Evolutionary conservation across 2,329 filamentous ascomycete species (phyloP).

Genomic region (Hymenotorrendiella dingleyae): DNA sequence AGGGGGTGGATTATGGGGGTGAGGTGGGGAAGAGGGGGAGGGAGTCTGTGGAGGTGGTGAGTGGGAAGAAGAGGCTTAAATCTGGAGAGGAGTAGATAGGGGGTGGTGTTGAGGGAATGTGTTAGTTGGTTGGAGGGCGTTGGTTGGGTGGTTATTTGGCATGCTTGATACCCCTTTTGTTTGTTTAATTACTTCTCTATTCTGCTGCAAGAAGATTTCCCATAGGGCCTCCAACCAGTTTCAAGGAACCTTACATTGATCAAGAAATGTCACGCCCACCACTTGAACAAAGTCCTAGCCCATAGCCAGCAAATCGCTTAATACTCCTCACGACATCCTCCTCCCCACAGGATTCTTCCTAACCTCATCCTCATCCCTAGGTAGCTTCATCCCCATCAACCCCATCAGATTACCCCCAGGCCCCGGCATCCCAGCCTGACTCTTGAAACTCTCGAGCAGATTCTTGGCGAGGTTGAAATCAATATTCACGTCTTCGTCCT

Average conservation of each 20-base stretch:
- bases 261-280: no score
- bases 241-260: no score
- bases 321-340: not conserved
- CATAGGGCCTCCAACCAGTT: no score
- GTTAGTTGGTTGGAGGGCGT: slow-evolving; percentile 5
- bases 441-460: slow-evolving; percentile 85
- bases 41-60: slow-evolving; percentile 7
- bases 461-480: slow-evolving; percentile 89
- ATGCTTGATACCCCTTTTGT: not conserved
- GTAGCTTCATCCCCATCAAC: slow-evolving; percentile 77
- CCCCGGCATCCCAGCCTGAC: slow-evolving; percentile 77
- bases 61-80: slow-evolving; percentile 20
- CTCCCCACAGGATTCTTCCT: not conserved
- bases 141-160: not conserved
- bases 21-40: slow-evolving; percentile 23
- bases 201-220: no score
- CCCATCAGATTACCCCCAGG: slow-evolving; percentile 83
- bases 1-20: slow-evolving; percentile 28
- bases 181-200: not conserved
- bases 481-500: slow-evolving; percentile 62
- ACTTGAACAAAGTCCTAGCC: no score
- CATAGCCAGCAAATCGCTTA: no score
- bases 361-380: slow-evolving; percentile 64
- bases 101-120: not conserved
- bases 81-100: slow-evolving; percentile 9